These are phyloP conservation scores for Pichia sp. DNA, from an alignment of 1,139 yeast genomes.

Conservation along the genomic window DNA sequence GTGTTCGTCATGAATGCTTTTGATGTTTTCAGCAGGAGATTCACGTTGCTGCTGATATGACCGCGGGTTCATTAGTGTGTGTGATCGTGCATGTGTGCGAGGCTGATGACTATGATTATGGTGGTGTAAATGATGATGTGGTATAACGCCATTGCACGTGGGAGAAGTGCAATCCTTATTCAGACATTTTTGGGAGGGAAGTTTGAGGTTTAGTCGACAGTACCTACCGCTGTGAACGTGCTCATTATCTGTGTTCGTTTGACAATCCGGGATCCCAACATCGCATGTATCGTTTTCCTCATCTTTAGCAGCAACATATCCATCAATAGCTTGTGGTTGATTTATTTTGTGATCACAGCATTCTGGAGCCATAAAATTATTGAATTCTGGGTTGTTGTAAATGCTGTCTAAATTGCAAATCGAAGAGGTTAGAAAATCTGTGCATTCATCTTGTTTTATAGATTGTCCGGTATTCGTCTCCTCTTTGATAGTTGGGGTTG, in stretches of 20 bases:
- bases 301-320: too few relatives aligned
- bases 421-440: conserved; percentile 10
- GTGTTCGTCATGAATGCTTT: conserved; percentile 1
- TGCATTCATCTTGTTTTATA: background rate
- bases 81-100: too few relatives aligned
- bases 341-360: too few relatives aligned
- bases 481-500: too few relatives aligned
- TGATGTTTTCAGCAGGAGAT: too few relatives aligned
- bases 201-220: background rate
- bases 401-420: conserved; percentile 7
- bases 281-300: too few relatives aligned
- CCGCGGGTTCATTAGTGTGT: too few relatives aligned
- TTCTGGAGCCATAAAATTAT: too few relatives aligned
- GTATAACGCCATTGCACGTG: too few relatives aligned
- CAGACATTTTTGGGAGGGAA: background rate
- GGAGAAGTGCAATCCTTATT: too few relatives aligned
- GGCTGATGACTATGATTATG: background rate
- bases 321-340: too few relatives aligned
- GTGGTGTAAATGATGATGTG: conserved; percentile 6
- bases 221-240: background rate
- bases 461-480: background rate
- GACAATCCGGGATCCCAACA: background rate
- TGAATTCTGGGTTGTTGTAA: conserved; percentile 1
- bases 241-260: background rate
- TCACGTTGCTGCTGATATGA: too few relatives aligned